These are phyloP conservation scores for Chionographis japonica DNA, from an alignment of 106 monocot species.

Conservation along the genomic window DNA sequence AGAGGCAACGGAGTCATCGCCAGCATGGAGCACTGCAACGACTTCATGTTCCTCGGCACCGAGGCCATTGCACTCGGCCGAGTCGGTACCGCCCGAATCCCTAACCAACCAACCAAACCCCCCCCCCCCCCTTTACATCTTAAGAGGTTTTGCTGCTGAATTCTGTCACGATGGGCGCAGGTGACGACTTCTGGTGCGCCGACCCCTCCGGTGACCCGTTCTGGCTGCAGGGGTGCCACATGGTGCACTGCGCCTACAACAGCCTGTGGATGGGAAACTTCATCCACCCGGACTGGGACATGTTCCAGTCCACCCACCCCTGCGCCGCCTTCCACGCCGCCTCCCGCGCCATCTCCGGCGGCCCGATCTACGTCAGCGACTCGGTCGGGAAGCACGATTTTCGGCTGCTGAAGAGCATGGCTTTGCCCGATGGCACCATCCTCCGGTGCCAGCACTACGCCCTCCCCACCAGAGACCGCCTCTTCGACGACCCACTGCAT, in stretches of 20 bases:
- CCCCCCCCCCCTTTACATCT: neutral
- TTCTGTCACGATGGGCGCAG: conserved; percentile 4
- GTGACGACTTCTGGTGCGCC: conserved; percentile 91
- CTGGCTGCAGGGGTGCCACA: conserved; percentile 93
- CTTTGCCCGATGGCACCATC: conserved; percentile 63
- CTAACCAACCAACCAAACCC: neutral
- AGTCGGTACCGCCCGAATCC: conserved; percentile 30
- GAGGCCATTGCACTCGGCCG: conserved; percentile 68
- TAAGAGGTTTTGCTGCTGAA: neutral
- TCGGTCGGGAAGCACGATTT: conserved; percentile 73
- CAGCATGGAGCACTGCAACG: conserved; percentile 97
- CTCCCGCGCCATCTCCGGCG: conserved; percentile 86
- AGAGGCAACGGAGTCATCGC: conserved; percentile 82
- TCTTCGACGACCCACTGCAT: conserved; percentile 70
- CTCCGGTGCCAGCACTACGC: conserved; percentile 67
- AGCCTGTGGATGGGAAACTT: conserved; percentile 88
- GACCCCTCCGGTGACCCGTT: conserved; percentile 81
- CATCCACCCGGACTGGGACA: conserved; percentile 98
- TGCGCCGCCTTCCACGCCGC: conserved; percentile 90
- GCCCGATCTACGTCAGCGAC: conserved; percentile 82
- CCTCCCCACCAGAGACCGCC: conserved; percentile 77
- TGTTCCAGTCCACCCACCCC: conserved; percentile 91
- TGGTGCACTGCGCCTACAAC: conserved; percentile 98
- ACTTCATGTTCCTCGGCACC: conserved; percentile 94
- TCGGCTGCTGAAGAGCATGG: conserved; percentile 43